A percentile compares a stretch with the other conserved stretches of the same genome.
Evolutionary conservation across 192 early-diverging fungal genomes (phyloP).

Genomic region (Linnemannia exigua): DNA sequence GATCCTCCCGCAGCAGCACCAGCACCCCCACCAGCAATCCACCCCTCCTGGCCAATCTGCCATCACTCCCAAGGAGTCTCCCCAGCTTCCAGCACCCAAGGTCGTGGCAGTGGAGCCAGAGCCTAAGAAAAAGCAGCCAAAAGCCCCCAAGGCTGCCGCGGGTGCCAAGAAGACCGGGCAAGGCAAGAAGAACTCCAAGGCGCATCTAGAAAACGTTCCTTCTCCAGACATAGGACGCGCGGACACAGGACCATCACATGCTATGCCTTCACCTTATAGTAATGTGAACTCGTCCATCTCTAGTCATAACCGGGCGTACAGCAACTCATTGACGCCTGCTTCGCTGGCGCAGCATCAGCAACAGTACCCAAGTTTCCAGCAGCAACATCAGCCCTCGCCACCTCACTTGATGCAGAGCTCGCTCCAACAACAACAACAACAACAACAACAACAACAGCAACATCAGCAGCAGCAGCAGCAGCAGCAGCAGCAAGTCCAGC

Average conservation of each 20-base stretch:
- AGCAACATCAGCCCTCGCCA: constrained; percentile 43
- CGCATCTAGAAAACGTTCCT: constrained; percentile 31
- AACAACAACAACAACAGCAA: constrained; percentile 33
- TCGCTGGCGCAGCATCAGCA: constrained; percentile 50
- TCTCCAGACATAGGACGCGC: constrained; percentile 30
- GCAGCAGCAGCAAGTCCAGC: constrained; percentile 9
- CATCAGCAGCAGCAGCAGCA: constrained; percentile 31
- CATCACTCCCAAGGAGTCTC: constrained; percentile 51
- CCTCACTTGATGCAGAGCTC: constrained; percentile 35
- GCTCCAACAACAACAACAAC: constrained; percentile 41
- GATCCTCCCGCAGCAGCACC: constrained; percentile 46
- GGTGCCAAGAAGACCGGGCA: constrained; percentile 34
- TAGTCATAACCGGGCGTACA: constrained; percentile 42
- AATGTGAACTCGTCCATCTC: constrained; percentile 36
- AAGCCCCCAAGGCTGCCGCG: constrained; percentile 40
- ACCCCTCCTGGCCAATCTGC: constrained; percentile 49
- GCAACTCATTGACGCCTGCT: constrained; percentile 35
- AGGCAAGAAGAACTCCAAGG: constrained; percentile 38
- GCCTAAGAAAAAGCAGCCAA: constrained; percentile 47
- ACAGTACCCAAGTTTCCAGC: constrained; percentile 54
- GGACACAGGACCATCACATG: constrained; percentile 21
- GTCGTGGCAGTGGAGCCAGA: constrained; percentile 33
- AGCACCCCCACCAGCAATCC: constrained; percentile 49
- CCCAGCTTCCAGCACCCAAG: constrained; percentile 46
- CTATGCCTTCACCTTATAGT: constrained; percentile 42